Evolutionary conservation across 2,329 filamentous ascomycete genomes (phyloP).

Genomic region (Aureobasidium sp.): DNA sequence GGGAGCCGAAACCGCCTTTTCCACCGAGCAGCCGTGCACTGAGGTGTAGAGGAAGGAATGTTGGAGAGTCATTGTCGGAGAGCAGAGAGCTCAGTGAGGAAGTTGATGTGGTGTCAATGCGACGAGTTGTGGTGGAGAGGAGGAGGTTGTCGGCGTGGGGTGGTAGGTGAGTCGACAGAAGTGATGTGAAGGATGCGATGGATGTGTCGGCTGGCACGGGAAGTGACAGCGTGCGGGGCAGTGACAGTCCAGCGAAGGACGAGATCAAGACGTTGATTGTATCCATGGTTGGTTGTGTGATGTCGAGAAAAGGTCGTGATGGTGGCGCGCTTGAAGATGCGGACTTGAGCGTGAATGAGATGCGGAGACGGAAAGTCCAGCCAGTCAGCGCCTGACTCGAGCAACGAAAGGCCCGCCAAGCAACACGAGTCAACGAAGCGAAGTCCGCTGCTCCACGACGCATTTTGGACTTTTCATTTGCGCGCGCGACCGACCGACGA

Average conservation of each 20-base stretch:
- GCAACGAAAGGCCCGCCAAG: not conserved
- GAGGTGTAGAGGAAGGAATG: constrained; percentile 76
- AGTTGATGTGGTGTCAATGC: constrained; percentile 51
- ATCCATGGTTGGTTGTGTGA: constrained; percentile 11
- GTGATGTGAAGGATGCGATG: constrained; percentile 57
- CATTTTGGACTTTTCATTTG: not conserved
- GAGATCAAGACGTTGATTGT: constrained; percentile 74
- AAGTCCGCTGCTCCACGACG: not conserved
- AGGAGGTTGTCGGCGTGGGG: constrained; percentile 51
- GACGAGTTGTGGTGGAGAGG: constrained; percentile 75
- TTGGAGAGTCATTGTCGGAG: constrained; percentile 30
- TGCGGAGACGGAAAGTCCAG: not conserved
- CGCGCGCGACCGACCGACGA: constrained; percentile 1
- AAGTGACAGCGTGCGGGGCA: constrained; percentile 58
- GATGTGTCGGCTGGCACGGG: constrained; percentile 60
- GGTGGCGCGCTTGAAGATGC: not conserved
- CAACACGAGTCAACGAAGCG: not conserved
- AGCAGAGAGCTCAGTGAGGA: constrained; percentile 57
- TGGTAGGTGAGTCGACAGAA: constrained; percentile 51
- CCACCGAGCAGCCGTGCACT: constrained; percentile 76
- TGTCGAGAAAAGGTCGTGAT: not conserved
- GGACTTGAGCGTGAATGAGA: not conserved
- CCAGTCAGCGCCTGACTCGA: not conserved
- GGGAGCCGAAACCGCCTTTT: constrained; percentile 96
- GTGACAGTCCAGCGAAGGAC: constrained; percentile 72